These are phyloP conservation scores for Nepenthes gracilis DNA, from an alignment of 148 eudicot species.

Conservation along the genomic window DNA sequence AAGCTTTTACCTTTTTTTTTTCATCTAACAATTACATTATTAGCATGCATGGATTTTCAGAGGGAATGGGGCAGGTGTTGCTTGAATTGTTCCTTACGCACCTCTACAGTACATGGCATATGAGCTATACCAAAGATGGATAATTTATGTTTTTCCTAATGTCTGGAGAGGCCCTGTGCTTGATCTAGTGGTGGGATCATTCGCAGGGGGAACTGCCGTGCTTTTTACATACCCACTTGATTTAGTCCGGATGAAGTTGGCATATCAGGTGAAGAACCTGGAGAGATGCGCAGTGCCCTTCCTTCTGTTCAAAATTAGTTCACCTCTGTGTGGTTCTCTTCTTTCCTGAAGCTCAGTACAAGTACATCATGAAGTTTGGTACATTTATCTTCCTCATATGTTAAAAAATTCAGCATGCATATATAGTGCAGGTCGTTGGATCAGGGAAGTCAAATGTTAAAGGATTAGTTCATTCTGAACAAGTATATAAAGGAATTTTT, in stretches of 20 bases:
- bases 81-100: conserved; percentile 93
- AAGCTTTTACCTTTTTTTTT: not conserved
- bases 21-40: not conserved
- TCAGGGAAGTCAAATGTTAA: conserved; percentile 8
- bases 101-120: conserved; percentile 94
- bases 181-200: conserved; percentile 93
- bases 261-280: conserved; percentile 63
- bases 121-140: conserved; percentile 83
- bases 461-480: not conserved
- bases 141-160: conserved; percentile 45
- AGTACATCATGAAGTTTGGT: not conserved
- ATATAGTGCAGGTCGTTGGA: conserved; percentile 62
- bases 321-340: not conserved
- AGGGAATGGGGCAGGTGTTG: conserved; percentile 98
- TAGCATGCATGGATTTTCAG: conserved; percentile 25
- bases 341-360: conserved; percentile 3
- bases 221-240: conserved; percentile 95
- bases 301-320: not conserved
- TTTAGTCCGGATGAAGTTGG: conserved; percentile 88
- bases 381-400: not conserved
- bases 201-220: conserved; percentile 99
- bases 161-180: conserved; percentile 75
- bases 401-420: conserved; percentile 9
- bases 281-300: too few species aligned
- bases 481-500: not conserved